A percentile compares a stretch with the other conserved stretches of the same genome.
Conservation (phyloP, 768 basidiomycete species). For the Lentinula aciculospora region DNA sequence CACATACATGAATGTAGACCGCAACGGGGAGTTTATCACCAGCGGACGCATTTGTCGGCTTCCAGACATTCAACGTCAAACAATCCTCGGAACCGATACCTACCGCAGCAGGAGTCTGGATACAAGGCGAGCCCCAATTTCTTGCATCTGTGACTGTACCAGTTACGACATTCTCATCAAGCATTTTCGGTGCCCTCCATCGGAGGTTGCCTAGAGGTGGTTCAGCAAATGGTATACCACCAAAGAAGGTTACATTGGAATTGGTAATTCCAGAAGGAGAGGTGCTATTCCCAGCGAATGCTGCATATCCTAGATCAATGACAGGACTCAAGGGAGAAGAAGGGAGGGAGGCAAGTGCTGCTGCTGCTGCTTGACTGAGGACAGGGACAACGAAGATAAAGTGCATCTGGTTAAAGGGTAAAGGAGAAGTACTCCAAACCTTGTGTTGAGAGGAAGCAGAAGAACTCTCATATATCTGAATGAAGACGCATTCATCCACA, state of each 20-base stretch:
- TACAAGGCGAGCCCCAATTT: constrained; percentile 38
- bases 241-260: constrained; percentile 36
- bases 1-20: constrained; percentile 35
- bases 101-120: constrained; percentile 39
- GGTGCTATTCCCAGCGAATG: constrained; percentile 34
- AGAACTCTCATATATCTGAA: neutral
- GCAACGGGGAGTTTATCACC: constrained; percentile 32
- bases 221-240: constrained; percentile 35
- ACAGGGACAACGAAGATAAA: neutral
- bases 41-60: constrained; percentile 28
- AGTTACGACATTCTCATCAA: constrained; percentile 24
- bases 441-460: neutral
- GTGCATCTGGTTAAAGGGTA: neutral
- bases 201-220: constrained; percentile 34
- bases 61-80: constrained; percentile 36
- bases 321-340: constrained; percentile 22
- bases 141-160: constrained; percentile 31
- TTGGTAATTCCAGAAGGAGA: constrained; percentile 27
- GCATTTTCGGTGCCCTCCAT: constrained; percentile 28
- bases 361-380: neutral
- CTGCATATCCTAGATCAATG: constrained; percentile 34
- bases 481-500: neutral
- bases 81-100: constrained; percentile 43
- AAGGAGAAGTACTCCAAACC: neutral
- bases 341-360: neutral